phyloP scores from a whole-genome alignment of 192 early-diverging fungal species.

The Hyaloraphidium curvatum region DNA sequence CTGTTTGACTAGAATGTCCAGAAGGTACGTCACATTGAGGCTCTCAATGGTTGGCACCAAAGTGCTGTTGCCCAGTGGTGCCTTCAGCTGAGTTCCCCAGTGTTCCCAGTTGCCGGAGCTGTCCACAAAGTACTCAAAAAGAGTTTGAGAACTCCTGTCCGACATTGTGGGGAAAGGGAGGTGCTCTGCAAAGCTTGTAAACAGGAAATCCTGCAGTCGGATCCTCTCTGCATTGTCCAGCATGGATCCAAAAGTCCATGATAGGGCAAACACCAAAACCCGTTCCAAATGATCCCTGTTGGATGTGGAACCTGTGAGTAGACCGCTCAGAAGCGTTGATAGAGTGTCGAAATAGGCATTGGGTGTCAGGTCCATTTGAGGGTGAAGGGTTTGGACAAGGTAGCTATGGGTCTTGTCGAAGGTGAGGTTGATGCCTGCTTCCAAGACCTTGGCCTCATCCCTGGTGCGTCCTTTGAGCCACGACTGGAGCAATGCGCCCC shows the following conservation, averaged over 20 bases:
- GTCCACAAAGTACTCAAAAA: slow-evolving; percentile 40
- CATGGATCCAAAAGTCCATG: slow-evolving; percentile 34
- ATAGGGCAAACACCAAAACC: slow-evolving; percentile 34
- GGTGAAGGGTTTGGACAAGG: slow-evolving; percentile 26
- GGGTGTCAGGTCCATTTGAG: slow-evolving; percentile 34
- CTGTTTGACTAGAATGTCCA: slow-evolving; percentile 35
- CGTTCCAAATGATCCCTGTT: slow-evolving; percentile 27
- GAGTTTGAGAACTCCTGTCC: slow-evolving; percentile 25
- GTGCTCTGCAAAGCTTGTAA: slow-evolving; percentile 27
- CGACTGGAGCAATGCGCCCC: slow-evolving; percentile 41
- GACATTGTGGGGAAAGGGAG: slow-evolving; percentile 36
- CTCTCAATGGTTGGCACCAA: slow-evolving; percentile 46
- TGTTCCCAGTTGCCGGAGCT: slow-evolving; percentile 37
- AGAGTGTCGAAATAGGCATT: slow-evolving; percentile 28
- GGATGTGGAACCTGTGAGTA: slow-evolving; percentile 35
- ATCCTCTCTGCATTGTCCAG: slow-evolving; percentile 44
- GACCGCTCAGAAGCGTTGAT: slow-evolving; percentile 26
- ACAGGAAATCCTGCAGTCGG: slow-evolving; percentile 29
- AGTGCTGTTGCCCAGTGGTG: slow-evolving; percentile 42
- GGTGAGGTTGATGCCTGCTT: slow-evolving; percentile 27
- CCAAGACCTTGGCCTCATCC: slow-evolving; percentile 30
- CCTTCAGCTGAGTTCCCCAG: slow-evolving; percentile 32
- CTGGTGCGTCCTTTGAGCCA: slow-evolving; percentile 35
- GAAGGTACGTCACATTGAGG: slow-evolving; percentile 35
- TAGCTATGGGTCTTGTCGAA: slow-evolving; percentile 23